phyloP scores from a whole-genome alignment of 805 yeast species.

The Metschnikowia reukaufii region DNA sequence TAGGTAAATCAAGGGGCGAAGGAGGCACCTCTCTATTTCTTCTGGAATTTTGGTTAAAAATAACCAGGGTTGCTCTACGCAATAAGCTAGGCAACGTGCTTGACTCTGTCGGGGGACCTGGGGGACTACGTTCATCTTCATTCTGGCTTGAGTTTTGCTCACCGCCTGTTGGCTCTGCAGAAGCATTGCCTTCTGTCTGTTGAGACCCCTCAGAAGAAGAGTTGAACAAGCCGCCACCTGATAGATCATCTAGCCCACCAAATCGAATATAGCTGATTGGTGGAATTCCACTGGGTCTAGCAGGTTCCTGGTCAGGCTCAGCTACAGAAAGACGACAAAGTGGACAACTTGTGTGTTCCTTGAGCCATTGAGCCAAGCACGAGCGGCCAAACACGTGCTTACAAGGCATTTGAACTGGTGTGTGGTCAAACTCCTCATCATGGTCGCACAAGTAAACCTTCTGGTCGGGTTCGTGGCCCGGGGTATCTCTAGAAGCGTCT shows the following conservation, averaged over 20 bases:
- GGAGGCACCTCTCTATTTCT: constrained; percentile 12
- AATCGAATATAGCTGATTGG: constrained; percentile 18
- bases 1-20: constrained; percentile 9
- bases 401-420: constrained; percentile 77
- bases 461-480: constrained; percentile 3
- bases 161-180: background rate
- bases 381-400: constrained; percentile 81
- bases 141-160: background rate
- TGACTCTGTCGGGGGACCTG: background rate
- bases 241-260: constrained; percentile 12
- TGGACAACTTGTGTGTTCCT: constrained; percentile 75
- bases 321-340: constrained; percentile 60
- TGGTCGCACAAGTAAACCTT: constrained; percentile 17
- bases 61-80: constrained; percentile 17
- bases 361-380: constrained; percentile 86
- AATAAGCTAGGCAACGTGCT: constrained; percentile 9
- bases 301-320: constrained; percentile 9
- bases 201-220: constrained; percentile 1
- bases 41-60: constrained; percentile 9
- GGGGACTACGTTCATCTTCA: background rate
- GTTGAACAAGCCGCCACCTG: background rate
- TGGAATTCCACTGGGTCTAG: background rate
- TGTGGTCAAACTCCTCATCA: constrained; percentile 42
- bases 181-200: background rate
- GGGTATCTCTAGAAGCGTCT: background rate